Conservation (phyloP, 148 eudicot species). For the Heliosperma pusillum region DNA sequence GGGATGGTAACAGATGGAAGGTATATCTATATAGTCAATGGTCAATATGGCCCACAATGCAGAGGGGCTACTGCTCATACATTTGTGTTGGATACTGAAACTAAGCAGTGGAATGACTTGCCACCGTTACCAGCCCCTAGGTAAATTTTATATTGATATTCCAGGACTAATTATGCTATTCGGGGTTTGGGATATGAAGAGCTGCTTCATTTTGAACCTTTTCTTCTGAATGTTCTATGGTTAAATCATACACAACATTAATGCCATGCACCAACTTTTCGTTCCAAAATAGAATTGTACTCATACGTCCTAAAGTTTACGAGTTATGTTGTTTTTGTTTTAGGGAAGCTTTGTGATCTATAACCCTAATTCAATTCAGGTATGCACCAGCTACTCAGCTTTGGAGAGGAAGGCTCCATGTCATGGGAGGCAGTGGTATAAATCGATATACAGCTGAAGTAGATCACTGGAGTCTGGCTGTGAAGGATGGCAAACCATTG, state of each 20-base stretch:
- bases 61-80: slow-evolving; percentile 87
- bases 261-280: not conserved
- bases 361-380: slow-evolving; percentile 36
- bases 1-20: slow-evolving; percentile 99
- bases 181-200: not conserved
- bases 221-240: not conserved
- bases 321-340: not conserved
- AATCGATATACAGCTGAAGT: slow-evolving; percentile 73
- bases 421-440: slow-evolving; percentile 98
- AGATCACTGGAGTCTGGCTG: slow-evolving; percentile 98
- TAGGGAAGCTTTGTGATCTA: not conserved
- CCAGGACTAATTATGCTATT: not conserved
- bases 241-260: not conserved
- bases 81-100: slow-evolving; percentile 79
- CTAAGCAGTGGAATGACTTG: slow-evolving; percentile 75
- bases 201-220: not conserved
- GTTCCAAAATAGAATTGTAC: not conserved
- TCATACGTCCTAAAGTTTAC: too few species aligned
- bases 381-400: slow-evolving; percentile 99
- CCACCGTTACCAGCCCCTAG: slow-evolving; percentile 89
- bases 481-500: slow-evolving; percentile 79
- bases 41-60: slow-evolving; percentile 99
- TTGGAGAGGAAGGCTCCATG: slow-evolving; percentile 98
- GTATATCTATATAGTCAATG: slow-evolving; percentile 84
- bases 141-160: slow-evolving; percentile 35